Percentiles rank a stretch among this genome's conserved stretches.
Evolutionary conservation across 1,284 basidiomycete genomes (phyloP).

Genomic region (Leccinum fuscescens): DNA sequence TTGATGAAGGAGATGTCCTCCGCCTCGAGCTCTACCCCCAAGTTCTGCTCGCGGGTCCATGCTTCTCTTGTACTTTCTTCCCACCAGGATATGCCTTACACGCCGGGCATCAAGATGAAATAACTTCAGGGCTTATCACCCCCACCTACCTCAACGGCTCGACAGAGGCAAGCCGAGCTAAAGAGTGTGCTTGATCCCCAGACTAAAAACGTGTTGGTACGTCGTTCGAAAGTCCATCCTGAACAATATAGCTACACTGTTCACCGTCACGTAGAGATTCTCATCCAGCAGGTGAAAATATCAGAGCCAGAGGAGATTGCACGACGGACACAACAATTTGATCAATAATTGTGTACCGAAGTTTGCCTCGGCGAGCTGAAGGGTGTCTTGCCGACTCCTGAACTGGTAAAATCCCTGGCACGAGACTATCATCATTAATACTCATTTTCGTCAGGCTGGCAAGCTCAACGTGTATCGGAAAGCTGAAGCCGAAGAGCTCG

Average conservation of each 20-base stretch:
- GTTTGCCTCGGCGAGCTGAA: conserved; percentile 85
- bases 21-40: conserved; percentile 37
- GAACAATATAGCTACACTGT: background rate
- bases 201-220: conserved; percentile 87
- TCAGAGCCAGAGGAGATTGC: conserved; percentile 83
- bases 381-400: conserved; percentile 44
- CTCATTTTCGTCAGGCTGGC: conserved; percentile 59
- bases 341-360: conserved; percentile 81
- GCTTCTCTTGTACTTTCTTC: conserved; percentile 53
- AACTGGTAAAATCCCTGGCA: conserved; percentile 39
- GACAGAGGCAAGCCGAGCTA: conserved; percentile 80
- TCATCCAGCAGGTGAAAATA: conserved; percentile 83
- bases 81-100: conserved; percentile 85
- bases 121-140: conserved; percentile 65
- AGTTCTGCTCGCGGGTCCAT: conserved; percentile 59
- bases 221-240: conserved; percentile 26
- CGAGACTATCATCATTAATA: conserved; percentile 12
- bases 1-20: conserved; percentile 35
- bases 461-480: conserved; percentile 91
- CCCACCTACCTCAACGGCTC: conserved; percentile 43
- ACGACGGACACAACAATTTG: conserved; percentile 80
- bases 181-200: conserved; percentile 89
- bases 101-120: conserved; percentile 92
- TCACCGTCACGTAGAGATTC: conserved; percentile 63
- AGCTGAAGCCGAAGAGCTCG: conserved; percentile 84